Evolutionary conservation across 345 rosid genomes (phyloP), one percentile per base, ranked within the genome.

Genomic region (Populus deltoides): DNA sequence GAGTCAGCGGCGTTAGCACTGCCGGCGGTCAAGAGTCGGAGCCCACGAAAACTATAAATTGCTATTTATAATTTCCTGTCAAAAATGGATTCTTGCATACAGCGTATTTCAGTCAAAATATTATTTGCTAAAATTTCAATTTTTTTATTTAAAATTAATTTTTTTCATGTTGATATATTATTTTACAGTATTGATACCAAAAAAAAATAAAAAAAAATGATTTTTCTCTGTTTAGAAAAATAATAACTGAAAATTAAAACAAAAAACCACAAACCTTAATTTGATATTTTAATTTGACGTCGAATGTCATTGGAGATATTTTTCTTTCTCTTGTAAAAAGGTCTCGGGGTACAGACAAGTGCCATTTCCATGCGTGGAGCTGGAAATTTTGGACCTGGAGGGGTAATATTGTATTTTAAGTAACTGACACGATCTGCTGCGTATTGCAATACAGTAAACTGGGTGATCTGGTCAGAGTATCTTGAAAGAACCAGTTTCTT

Each of bases 1-100:
- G 22, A 51, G 57, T 16, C 18, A 51, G 18, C 57, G 6, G n/a
- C 57, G 57, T 16, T 18, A 18, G 6, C 6, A 18, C 57, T 18
- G 57, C 57, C 33, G 8, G 6, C 5, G 22, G 43, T 43, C 13
- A 69, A 35, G 43, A 39, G 17, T 33, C 87, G 87, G 86, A 81
- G 77, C 39, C 29, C 7, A 84, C 71, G 57, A 39, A 70, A 53
- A 31, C 18, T 45, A 39, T 76, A 3, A 69, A 81, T 7, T 73
- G 41, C 79, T 69, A n/a, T 81, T 79, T 36, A 84, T 77, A 74
- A 13, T 8, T 25, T 84, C 90, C 86, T 87, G 89, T 89, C 83
- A 81, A 81, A 77, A 38, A 11, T 45, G 1, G 35, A 72, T 3
- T n/a, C 0, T 1, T 6, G 36, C 36, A 33, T 4, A 33, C 36